Conservation (phyloP, 768 basidiomycete genomes). For the Tylopilus plumbeoviolaceoides region DNA sequence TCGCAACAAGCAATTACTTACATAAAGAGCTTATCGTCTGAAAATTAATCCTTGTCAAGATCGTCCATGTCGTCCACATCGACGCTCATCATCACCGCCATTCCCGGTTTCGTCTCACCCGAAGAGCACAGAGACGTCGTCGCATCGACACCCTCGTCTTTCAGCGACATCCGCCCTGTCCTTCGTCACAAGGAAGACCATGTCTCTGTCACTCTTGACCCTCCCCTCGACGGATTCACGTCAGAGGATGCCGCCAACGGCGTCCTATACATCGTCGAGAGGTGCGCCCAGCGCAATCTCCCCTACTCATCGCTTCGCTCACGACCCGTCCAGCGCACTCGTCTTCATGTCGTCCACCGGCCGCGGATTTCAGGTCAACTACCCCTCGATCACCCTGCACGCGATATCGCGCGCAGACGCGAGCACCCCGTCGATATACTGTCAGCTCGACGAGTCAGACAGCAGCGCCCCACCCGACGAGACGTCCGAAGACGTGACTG, state of each 20-base stretch:
- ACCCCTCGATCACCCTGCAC: conserved; percentile 89
- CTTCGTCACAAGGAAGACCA: conserved; percentile 70
- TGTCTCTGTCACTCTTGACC: conserved; percentile 68
- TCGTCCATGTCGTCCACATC: conserved; percentile 2
- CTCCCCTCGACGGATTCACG: conserved; percentile 58
- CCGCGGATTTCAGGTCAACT: conserved; percentile 78
- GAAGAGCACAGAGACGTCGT: conserved; percentile 69
- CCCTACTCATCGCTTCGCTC: conserved; percentile 1
- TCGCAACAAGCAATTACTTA: too few species aligned
- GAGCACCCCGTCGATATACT: conserved; percentile 73
- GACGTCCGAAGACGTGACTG: conserved; percentile 34
- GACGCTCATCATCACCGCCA: conserved; percentile 32
- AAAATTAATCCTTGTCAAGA: neutral
- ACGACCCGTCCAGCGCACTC: conserved; percentile 49
- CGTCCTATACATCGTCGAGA: conserved; percentile 81
- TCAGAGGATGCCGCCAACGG: conserved; percentile 52
- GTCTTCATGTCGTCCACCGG: conserved; percentile 71
- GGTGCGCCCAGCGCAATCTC: conserved; percentile 40
- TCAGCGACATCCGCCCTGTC: conserved; percentile 80
- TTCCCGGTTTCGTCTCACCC: conserved; percentile 46
- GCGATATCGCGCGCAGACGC: conserved; percentile 73
- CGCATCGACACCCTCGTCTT: conserved; percentile 80
- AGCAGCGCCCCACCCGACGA: conserved; percentile 33
- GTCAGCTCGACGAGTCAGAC: conserved; percentile 81
- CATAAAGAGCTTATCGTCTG: neutral